Evolutionary conservation across 495 filamentous ascomycete species (phyloP), one percentile per base, ranked within the genome.

Genomic region (Podospora pseudocomata): DNA sequence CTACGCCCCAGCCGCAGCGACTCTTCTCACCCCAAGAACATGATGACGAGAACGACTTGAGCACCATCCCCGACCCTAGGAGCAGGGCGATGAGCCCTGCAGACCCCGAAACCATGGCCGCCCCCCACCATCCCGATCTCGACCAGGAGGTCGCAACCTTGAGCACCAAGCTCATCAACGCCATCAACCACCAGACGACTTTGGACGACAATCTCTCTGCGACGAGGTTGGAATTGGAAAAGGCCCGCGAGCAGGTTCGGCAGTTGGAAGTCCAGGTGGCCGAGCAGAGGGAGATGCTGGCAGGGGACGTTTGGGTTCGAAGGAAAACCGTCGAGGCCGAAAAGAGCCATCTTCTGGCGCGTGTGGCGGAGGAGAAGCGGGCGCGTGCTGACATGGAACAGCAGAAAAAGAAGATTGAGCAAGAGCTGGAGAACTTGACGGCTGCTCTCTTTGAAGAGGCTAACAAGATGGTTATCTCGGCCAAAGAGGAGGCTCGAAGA

Each of bases 181-280:
- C 95, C 64, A 97, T 99, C 78, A 99, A 99, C 75, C 91, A 95
- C 74, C 96, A 98, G 81, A 97, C 95, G 4, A 91, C 84, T 32
- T 83, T 99, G 30, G 95, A 99, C 74, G 95, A 99, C 74, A 91
- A 86, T 34, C 84, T 99, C 60, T 89, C 91, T 63, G 88, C 85
- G 27, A 91, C 94, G 27, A 86, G 91, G 19, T 89, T 94, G 75
- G 92, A 97, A 73, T 75, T 99, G 63, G 93, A 96, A 63, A 74
- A 84, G n/a, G 86, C 93, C 4, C 85, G 85, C 67, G 86, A 88
- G 61, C 86, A 83, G 76, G 81, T 97, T 59, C 84, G 81, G 65
- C 81, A 88, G 60, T 79, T 97, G 49, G 91, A 97, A 78, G 79
- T 80, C 9, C 82, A 76, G 58, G 75, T 81, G 55, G 77, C 76